These are phyloP conservation scores for Starmera amethionina DNA, from an alignment of 805 yeast genomes.

Conservation along the genomic window DNA sequence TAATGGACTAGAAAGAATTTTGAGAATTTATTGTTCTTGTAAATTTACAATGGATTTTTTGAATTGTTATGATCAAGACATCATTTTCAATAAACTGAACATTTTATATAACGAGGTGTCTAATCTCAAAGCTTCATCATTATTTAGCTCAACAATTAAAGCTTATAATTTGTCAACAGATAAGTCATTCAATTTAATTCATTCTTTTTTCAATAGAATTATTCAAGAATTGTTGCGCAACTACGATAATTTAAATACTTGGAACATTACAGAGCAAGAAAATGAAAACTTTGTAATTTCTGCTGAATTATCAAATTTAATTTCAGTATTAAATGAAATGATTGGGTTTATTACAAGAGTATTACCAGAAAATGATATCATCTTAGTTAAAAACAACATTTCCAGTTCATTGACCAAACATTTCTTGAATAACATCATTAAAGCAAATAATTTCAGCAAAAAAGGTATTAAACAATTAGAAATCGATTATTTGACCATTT, in stretches of 20 bases:
- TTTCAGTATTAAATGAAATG: slow-evolving; percentile 17
- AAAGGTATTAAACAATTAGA: slow-evolving; percentile 23
- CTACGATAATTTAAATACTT: slow-evolving; percentile 23
- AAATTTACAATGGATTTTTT: slow-evolving; percentile 13
- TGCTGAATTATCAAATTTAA: slow-evolving; percentile 16
- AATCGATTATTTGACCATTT: slow-evolving; percentile 21
- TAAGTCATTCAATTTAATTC: slow-evolving; percentile 20
- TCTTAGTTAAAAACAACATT: slow-evolving; percentile 15
- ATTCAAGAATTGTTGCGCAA: slow-evolving; percentile 20
- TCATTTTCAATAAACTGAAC: slow-evolving; percentile 17
- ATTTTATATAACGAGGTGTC: slow-evolving; percentile 12
- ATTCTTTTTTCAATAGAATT: slow-evolving; percentile 20
- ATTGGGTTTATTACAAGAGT: slow-evolving; percentile 10
- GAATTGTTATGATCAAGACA: slow-evolving; percentile 16
- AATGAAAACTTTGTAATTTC: slow-evolving; percentile 8
- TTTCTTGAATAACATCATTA: slow-evolving; percentile 25
- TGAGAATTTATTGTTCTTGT: slow-evolving; percentile 16
- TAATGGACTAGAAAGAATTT: slow-evolving; percentile 19
- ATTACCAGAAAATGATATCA: slow-evolving; percentile 8
- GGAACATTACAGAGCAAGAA: slow-evolving; percentile 14
- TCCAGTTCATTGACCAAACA: slow-evolving; percentile 20
- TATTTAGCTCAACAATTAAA: slow-evolving; percentile 21
- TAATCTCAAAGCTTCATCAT: slow-evolving; percentile 7
- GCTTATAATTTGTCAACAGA: slow-evolving; percentile 19
- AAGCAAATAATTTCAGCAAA: slow-evolving; percentile 25